Percentiles rank a stretch among this genome's conserved stretches.
These are phyloP conservation scores for Rhodotorula graminis DNA, from an alignment of 768 basidiomycete genomes.

Conservation along the genomic window DNA sequence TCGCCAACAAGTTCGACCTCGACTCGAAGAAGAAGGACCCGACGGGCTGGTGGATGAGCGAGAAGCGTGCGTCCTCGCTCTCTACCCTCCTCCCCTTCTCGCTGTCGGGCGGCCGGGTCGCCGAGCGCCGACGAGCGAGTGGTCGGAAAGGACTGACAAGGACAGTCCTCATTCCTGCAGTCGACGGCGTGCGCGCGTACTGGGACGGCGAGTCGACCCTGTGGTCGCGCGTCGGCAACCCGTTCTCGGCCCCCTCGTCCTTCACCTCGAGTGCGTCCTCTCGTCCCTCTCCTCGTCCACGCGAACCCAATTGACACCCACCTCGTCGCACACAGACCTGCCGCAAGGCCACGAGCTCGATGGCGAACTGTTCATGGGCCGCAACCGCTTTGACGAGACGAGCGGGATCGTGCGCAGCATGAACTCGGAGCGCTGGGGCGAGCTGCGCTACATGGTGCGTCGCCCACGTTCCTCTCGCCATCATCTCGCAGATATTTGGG, in stretches of 20 bases:
- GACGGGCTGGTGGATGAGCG: conserved; percentile 36
- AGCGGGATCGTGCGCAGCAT: conserved; percentile 26
- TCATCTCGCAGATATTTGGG: accelerated
- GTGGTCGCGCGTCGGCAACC: conserved; percentile 32
- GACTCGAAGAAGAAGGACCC: conserved; percentile 26
- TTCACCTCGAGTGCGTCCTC: conserved; percentile 28
- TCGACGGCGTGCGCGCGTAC: conserved; percentile 38
- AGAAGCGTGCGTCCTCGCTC: conserved; percentile 29
- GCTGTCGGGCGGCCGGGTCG: not conserved
- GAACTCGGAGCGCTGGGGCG: conserved; percentile 19
- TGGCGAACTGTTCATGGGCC: conserved; percentile 40
- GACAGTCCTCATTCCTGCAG: not conserved
- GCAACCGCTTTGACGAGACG: conserved; percentile 37
- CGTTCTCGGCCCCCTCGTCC: conserved; percentile 17
- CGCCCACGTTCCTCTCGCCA: too few species aligned
- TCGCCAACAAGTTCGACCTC: conserved; percentile 35
- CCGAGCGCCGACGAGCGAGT: too few species aligned
- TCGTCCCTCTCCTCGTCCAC: not conserved
- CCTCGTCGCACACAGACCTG: conserved; percentile 12
- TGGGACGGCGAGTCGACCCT: conserved; percentile 36
- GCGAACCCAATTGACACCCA: too few species aligned
- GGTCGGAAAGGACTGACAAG: not conserved
- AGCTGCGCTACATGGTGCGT: conserved; percentile 37
- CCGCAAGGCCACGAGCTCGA: conserved; percentile 34
- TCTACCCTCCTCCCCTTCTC: too few species aligned